These are phyloP conservation scores for Diaporthe humulicola DNA, from an alignment of 2,329 filamentous ascomycete genomes.

Conservation along the genomic window DNA sequence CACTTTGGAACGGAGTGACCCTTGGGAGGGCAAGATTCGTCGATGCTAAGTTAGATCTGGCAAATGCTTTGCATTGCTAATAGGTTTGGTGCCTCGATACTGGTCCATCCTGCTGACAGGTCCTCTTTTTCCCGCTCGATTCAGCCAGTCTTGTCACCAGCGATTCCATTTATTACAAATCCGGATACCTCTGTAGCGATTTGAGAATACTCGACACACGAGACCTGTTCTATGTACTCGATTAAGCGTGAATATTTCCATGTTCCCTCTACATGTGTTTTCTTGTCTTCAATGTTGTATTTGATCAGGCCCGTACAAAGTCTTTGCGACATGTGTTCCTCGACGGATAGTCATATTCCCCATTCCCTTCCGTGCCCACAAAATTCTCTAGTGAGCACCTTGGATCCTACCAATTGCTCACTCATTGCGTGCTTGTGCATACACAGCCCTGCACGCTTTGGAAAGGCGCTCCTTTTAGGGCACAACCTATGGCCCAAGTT, in stretches of 20 bases:
- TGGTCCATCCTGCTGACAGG: constrained; percentile 7
- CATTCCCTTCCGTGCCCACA: background rate
- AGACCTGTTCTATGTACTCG: background rate
- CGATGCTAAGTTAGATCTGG: constrained; percentile 7
- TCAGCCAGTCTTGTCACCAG: background rate
- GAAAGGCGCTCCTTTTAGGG: background rate
- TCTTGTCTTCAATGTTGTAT: background rate
- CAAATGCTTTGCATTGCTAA: background rate
- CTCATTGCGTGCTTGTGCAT: background rate
- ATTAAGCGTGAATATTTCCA: too few species aligned
- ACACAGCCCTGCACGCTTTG: background rate
- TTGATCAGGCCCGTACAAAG: background rate
- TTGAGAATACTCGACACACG: background rate
- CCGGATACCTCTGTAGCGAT: background rate
- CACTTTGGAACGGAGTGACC: background rate
- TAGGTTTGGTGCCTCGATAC: background rate
- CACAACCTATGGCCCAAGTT: constrained; percentile 5
- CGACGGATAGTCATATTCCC: background rate
- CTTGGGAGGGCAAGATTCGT: constrained; percentile 4
- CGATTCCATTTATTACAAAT: background rate
- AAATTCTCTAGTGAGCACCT: constrained; percentile 20
- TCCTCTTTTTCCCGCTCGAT: background rate
- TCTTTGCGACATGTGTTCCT: background rate
- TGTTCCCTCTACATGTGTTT: background rate
- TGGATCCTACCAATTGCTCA: constrained; percentile 1